Conservation (phyloP, 768 basidiomycete species). For the Russula compacta region DNA sequence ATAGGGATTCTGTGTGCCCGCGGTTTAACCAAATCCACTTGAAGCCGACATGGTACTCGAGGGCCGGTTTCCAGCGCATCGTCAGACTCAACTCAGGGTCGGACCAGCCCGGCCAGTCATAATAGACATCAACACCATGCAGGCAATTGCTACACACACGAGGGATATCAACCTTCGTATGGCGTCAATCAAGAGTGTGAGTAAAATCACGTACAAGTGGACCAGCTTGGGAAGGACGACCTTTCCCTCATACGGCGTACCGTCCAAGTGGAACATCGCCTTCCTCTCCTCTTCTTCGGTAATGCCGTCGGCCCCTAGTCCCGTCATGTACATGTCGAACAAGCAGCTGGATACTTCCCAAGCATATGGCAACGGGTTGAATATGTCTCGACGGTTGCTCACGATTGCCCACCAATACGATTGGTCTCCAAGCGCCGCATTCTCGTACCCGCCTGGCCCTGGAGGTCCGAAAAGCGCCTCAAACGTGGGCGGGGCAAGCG, state of each 20-base stretch:
- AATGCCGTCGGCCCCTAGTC: conserved; percentile 34
- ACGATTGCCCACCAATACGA: conserved; percentile 49
- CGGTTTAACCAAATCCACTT: conserved; percentile 46
- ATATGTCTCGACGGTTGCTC: conserved; percentile 33
- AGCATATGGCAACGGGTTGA: conserved; percentile 36
- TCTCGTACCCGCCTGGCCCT: conserved; percentile 30
- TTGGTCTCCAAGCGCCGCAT: conserved; percentile 43
- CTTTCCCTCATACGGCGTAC: conserved; percentile 36
- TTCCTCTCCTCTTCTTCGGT: conserved; percentile 31
- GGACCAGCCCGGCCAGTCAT: conserved; percentile 40
- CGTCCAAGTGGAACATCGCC: conserved; percentile 28
- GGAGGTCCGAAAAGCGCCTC: conserved; percentile 36
- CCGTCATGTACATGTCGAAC: conserved; percentile 37
- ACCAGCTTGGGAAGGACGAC: conserved; percentile 38
- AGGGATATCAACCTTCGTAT: neutral
- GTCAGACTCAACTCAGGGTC: conserved; percentile 33
- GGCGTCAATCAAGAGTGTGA: neutral
- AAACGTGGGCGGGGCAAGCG: conserved; percentile 37
- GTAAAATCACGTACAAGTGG: conserved; percentile 36
- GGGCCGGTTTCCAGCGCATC: conserved; percentile 35
- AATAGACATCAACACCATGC: conserved; percentile 34
- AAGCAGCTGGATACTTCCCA: conserved; percentile 44
- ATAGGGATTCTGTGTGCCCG: conserved; percentile 14
- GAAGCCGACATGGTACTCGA: conserved; percentile 38
- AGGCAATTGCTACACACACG: conserved; percentile 32